Base-by-base conservation (phyloP, 2,329 filamentous ascomycete genomes). In the Pseudocercospora ulei region DNA sequence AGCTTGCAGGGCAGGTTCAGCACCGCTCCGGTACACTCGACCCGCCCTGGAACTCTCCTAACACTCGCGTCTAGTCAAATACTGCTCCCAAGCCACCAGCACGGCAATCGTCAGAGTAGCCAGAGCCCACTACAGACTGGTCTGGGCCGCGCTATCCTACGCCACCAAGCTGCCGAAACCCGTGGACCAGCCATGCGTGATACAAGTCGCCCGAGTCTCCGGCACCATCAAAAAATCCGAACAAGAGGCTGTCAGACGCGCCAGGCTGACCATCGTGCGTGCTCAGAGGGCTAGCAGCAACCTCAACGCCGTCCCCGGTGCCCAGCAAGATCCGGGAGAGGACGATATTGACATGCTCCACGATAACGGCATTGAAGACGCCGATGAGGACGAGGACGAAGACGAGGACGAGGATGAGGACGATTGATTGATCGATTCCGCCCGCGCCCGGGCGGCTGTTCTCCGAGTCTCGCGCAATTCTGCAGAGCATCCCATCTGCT, bases 181-280 rank as follows among this genome's bases (percentile, higher is more conserved):
- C 1, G 73, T 63, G n/a, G 56, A 75, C 14, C 68, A 71, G 41
- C 69, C 74, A 0, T 93, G 87, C 54, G 79, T 88, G 1, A 82
- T 93, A 47, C 77, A 80, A 29, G 86, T 98, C 8, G 75, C 93
- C 4, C 73, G 83, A 45, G 84, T 95, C 8, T 90, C 83, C 49
- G 90, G 88, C 9, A 98, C 90, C 2, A 94, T 98, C 55, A 80
- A 79, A 52, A 94, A 93, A 62, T 80, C 78, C 2, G 87, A 96
- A 62, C 79, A 93, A 58, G 87, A 94, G 61, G 85, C 86, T 22
- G 81, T 96, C 53, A 72, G 78, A 3, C 71, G 83, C 44, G 83
- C 85, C 26, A 78, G 81, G 51, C 68, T 71, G 40, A 72, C 85
- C 40, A 78, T 93, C 43, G 66, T 82, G 27, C 72, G 76, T 18